Conservation (phyloP, 495 filamentous ascomycete genomes). For the Daldinia vernicosa region DNA sequence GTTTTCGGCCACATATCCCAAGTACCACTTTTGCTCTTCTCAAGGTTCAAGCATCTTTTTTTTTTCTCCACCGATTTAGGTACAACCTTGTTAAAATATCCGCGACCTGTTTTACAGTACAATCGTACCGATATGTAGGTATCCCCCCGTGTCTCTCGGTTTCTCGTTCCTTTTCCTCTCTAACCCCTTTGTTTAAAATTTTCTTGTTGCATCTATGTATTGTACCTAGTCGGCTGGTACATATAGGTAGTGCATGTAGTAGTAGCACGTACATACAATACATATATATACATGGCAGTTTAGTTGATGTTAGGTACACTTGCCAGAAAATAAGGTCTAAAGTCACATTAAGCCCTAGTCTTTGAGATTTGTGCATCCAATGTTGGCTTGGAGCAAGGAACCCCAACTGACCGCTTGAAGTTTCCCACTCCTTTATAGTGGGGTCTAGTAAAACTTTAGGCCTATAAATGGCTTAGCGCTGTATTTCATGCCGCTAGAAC, state of each 20-base stretch:
- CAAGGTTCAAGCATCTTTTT: conserved; percentile 13
- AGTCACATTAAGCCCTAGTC: conserved; percentile 15
- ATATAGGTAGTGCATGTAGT: not conserved
- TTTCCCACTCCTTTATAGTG: conserved; percentile 38
- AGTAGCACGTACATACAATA: not conserved
- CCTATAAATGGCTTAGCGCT: conserved; percentile 27
- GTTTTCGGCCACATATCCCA: conserved; percentile 27
- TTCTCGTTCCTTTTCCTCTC: not conserved
- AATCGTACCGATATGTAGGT: conserved; percentile 2
- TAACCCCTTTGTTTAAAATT: not conserved
- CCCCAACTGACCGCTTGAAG: conserved; percentile 46
- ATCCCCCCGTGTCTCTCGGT: not conserved
- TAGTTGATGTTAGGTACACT: not conserved
- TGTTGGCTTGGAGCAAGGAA: conserved; percentile 27
- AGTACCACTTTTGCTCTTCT: conserved; percentile 30
- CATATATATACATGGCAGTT: not conserved
- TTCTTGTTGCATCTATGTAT: not conserved
- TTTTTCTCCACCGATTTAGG: conserved; percentile 27
- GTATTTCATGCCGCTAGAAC: conserved; percentile 29
- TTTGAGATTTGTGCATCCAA: not conserved
- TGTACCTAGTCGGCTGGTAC: not conserved
- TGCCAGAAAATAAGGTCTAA: not conserved
- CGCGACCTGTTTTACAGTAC: conserved; percentile 25
- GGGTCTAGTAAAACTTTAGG: conserved; percentile 23
- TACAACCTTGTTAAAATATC: conserved; percentile 27